Conservation (phyloP, 805 yeast species). For the Ogataea henricii region DNA sequence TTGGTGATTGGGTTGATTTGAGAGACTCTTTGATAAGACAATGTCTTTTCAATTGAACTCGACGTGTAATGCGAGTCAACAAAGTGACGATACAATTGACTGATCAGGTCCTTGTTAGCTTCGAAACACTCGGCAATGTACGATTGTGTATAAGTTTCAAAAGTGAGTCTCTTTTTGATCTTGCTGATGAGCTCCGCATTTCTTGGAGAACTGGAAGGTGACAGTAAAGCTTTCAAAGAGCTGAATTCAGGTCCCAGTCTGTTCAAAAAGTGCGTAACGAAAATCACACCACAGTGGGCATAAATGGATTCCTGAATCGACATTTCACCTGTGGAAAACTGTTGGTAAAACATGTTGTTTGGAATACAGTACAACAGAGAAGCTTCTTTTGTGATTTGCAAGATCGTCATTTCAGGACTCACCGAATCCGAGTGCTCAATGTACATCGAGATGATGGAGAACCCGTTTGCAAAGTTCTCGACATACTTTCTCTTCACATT, state of each 20-base stretch:
- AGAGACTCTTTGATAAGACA: constrained; percentile 85
- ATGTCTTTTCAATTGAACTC: constrained; percentile 68
- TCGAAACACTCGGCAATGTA: constrained; percentile 78
- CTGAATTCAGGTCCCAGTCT: constrained; percentile 89
- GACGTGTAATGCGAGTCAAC: constrained; percentile 88
- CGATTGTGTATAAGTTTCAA: constrained; percentile 89
- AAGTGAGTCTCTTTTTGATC: constrained; percentile 85
- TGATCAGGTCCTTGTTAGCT: constrained; percentile 67
- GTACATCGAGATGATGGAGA: constrained; percentile 84
- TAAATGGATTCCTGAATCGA: constrained; percentile 94
- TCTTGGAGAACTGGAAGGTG: constrained; percentile 58
- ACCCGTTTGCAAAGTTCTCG: constrained; percentile 90
- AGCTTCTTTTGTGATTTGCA: constrained; percentile 92
- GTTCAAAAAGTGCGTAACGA: constrained; percentile 92
- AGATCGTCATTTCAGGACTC: constrained; percentile 68
- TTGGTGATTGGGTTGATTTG: constrained; percentile 71
- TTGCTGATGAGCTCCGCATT: constrained; percentile 76
- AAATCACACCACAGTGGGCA: constrained; percentile 90
- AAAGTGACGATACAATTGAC: constrained; percentile 85
- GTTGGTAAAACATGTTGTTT: constrained; percentile 72
- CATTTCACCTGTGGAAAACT: constrained; percentile 72
- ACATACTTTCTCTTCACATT: constrained; percentile 86
- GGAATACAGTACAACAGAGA: constrained; percentile 91
- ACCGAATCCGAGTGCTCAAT: constrained; percentile 61
- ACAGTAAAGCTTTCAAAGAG: constrained; percentile 64